Conservation (phyloP, 495 filamentous ascomycete species). For the Aspergillus conjunctus region DNA sequence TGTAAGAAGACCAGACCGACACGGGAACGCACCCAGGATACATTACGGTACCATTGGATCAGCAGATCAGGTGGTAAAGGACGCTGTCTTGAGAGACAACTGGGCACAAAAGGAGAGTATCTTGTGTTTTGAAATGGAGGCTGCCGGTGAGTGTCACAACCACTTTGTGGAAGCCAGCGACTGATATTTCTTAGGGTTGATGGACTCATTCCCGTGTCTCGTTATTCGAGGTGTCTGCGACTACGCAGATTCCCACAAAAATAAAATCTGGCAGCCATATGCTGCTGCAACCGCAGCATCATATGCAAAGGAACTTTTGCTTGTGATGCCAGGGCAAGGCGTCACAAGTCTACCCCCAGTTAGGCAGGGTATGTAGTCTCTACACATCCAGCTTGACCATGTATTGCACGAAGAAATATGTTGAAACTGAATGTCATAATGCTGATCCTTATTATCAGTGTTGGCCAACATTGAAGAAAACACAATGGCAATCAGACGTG, state of each 20-base stretch:
- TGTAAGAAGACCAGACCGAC: neutral
- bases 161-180: neutral
- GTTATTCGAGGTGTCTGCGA: neutral
- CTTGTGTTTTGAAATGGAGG: neutral
- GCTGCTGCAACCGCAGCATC: neutral
- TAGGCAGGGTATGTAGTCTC: neutral
- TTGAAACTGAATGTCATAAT: too few relatives aligned
- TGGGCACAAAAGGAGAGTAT: neutral
- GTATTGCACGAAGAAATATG: too few relatives aligned
- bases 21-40: neutral
- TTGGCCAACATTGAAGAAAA: neutral
- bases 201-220: neutral
- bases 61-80: neutral
- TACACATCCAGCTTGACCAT: neutral
- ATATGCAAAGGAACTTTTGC: neutral
- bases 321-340: neutral
- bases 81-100: neutral
- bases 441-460: too few relatives aligned
- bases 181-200: neutral
- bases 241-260: neutral
- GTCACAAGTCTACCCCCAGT: neutral
- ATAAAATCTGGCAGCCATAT: neutral
- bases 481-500: neutral
- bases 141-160: neutral
- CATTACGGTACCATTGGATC: neutral